Evolutionary conservation across 2,329 filamentous ascomycete species (phyloP).

Genomic region (Laburnicola sp.): DNA sequence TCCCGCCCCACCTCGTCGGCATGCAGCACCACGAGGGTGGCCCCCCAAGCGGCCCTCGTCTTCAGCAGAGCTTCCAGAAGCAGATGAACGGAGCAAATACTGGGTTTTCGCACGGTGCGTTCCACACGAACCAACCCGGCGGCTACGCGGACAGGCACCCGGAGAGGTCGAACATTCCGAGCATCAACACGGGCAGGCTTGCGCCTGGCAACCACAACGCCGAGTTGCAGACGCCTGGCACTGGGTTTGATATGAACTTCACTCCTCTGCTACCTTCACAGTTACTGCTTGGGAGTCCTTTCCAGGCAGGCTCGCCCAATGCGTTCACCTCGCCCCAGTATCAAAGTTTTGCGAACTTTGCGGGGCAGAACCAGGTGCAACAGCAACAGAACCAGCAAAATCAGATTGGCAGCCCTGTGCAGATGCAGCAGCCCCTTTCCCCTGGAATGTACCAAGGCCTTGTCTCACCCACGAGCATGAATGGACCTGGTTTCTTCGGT

Average conservation of each 20-base stretch:
- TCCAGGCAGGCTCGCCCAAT: conserved; percentile 90
- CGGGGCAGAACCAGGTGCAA: conserved; percentile 59
- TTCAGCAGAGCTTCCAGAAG: conserved; percentile 72
- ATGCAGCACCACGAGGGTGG: conserved; percentile 85
- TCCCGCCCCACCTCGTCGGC: conserved; percentile 79
- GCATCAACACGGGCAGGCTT: conserved; percentile 83
- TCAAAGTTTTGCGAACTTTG: conserved; percentile 75
- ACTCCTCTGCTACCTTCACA: conserved; percentile 94
- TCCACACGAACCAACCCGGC: conserved; percentile 77
- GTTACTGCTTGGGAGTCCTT: conserved; percentile 90
- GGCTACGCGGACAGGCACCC: conserved; percentile 87
- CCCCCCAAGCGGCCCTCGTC: conserved; percentile 59
- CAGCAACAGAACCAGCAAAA: conserved; percentile 62
- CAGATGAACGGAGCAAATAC: conserved; percentile 73
- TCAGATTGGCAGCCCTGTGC: conserved; percentile 72
- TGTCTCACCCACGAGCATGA: conserved; percentile 82
- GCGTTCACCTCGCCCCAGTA: conserved; percentile 92
- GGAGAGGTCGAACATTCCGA: conserved; percentile 81
- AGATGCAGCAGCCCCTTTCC: conserved; percentile 71
- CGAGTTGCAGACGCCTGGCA: conserved; percentile 84
- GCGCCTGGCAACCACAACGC: conserved; percentile 59
- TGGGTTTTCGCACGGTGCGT: conserved; percentile 90
- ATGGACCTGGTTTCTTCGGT: conserved; percentile 76
- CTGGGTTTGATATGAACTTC: conserved; percentile 97
- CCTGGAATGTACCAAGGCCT: conserved; percentile 82